Conservation (phyloP, 345 rosid species). For the Boechera stricta region DNA sequence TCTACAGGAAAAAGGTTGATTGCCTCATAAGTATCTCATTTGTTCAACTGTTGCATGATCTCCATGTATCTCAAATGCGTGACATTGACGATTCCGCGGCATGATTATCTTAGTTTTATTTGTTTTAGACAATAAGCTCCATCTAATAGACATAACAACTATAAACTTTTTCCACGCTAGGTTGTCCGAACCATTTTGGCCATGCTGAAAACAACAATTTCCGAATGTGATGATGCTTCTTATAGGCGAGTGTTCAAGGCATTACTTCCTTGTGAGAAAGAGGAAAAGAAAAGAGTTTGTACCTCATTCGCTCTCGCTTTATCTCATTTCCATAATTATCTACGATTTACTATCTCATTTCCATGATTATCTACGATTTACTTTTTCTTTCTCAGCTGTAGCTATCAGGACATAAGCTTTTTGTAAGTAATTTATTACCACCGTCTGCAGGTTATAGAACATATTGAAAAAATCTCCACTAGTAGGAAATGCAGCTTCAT, state of each 20-base stretch:
- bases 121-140: conserved; percentile 24
- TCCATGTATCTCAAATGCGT: conserved; percentile 1
- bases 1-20: conserved; percentile 89
- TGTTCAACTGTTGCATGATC: conserved; percentile 9
- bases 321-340: conserved; percentile 30
- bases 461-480: conserved; percentile 75
- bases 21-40: conserved; percentile 26
- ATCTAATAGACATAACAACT: conserved; percentile 4
- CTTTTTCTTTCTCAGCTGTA: conserved; percentile 16
- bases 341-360: conserved; percentile 13
- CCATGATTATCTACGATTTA: conserved; percentile 7
- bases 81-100: conserved; percentile 9
- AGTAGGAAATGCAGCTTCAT: conserved; percentile 80
- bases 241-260: conserved; percentile 90
- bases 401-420: conserved; percentile 22
- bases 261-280: conserved; percentile 82
- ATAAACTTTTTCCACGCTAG: conserved; percentile 44
- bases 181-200: conserved; percentile 77
- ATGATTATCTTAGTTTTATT: conserved; percentile 6
- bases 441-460: conserved; percentile 61
- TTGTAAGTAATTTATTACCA: conserved; percentile 8
- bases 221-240: conserved; percentile 78
- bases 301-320: neutral
- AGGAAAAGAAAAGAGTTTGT: conserved; percentile 79
- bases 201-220: conserved; percentile 78